Percentiles rank a stretch among this genome's conserved stretches.
phyloP scores from a whole-genome alignment of 140 eudicot genomes.

The Anethum foeniculum region DNA sequence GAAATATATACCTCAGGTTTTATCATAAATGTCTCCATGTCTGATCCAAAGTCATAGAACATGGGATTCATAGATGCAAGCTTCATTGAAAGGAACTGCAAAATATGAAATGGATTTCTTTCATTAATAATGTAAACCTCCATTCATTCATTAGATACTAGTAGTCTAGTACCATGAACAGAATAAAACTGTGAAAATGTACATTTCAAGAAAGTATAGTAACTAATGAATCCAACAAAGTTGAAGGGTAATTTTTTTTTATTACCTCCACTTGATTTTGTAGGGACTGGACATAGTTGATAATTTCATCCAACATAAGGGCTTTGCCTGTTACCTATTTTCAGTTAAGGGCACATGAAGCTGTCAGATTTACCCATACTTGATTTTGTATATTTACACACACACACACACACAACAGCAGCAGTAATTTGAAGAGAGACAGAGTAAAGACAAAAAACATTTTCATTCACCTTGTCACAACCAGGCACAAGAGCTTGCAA shows the following conservation, averaged over 20 bases:
- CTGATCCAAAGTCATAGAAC: slow-evolving; percentile 66
- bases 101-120: not conserved
- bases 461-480: slow-evolving; percentile 69
- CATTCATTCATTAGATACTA: not conserved
- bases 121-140: not conserved
- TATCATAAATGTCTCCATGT: slow-evolving; percentile 52
- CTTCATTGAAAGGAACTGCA: slow-evolving; percentile 86
- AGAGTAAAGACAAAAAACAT: slow-evolving; percentile 16
- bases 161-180: not conserved
- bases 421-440: not conserved
- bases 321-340: slow-evolving; percentile 90
- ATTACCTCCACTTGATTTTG: slow-evolving; percentile 87
- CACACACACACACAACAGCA: not conserved
- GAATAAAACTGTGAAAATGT: not conserved
- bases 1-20: slow-evolving; percentile 49
- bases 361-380: slow-evolving; percentile 35
- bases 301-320: slow-evolving; percentile 86
- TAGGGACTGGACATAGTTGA: slow-evolving; percentile 85
- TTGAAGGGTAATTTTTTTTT: slow-evolving; percentile 1
- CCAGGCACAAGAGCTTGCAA: slow-evolving; percentile 88
- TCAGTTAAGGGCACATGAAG: slow-evolving; percentile 51
- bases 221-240: not conserved
- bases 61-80: slow-evolving; percentile 73
- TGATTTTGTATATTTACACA: no score
- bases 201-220: not conserved